phyloP scores from a whole-genome alignment of 140 eudicot genomes.

The Cichorium intybus region DNA sequence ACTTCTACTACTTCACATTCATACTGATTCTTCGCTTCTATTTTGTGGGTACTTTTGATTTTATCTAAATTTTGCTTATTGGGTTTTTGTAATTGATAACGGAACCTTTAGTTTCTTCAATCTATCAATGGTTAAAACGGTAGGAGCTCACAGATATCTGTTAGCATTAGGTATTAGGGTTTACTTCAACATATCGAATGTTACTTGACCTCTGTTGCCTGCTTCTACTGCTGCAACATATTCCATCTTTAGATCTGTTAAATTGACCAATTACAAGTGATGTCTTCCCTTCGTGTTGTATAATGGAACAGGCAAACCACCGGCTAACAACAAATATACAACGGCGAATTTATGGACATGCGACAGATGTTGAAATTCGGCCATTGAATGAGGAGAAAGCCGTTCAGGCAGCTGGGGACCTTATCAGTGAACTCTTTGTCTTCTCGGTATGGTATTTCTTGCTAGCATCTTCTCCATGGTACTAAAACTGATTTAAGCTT shows the following conservation, averaged over 20 bases:
- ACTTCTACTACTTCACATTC: slow-evolving; percentile 1
- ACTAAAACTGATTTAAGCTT: not conserved
- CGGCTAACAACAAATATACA: slow-evolving; percentile 74
- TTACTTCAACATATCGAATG: not conserved
- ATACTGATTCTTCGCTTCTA: slow-evolving; percentile 7
- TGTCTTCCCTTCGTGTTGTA: slow-evolving; percentile 5
- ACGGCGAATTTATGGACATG: slow-evolving; percentile 83
- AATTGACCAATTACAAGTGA: not conserved
- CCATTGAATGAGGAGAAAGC: slow-evolving; percentile 95
- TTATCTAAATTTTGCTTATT: not conserved
- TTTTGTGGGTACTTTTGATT: not conserved
- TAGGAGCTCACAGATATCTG: not conserved
- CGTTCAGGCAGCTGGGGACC: slow-evolving; percentile 89
- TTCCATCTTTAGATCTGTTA: not conserved
- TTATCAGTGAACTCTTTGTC: slow-evolving; percentile 76
- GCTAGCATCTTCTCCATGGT: slow-evolving; percentile 3
- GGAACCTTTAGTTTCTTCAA: not conserved
- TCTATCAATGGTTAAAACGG: not conserved
- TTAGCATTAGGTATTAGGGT: slow-evolving; percentile 14
- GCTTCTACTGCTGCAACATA: no score
- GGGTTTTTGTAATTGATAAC: not conserved
- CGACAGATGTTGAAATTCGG: slow-evolving; percentile 85
- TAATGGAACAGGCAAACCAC: slow-evolving; percentile 65
- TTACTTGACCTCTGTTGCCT: not conserved
- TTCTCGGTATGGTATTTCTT: slow-evolving; percentile 49